A percentile compares a stretch with the other conserved stretches of the same genome.
Conservation (phyloP, 106 monocot species). For the Acanthochlamys bracteata region DNA sequence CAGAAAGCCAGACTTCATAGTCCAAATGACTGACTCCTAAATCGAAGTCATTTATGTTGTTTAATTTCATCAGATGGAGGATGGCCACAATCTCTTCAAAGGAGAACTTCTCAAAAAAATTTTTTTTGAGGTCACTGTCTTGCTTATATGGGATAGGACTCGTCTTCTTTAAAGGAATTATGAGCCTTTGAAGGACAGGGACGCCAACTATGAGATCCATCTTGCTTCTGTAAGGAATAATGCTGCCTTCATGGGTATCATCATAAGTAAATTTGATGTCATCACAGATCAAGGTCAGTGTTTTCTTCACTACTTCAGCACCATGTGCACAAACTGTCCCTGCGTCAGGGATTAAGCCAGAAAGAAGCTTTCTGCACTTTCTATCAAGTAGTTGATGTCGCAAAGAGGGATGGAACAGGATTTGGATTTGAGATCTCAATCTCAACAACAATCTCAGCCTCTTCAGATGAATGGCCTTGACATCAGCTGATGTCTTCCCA, state of each 20-base stretch:
- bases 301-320: conserved; percentile 42
- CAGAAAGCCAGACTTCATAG: conserved; percentile 19
- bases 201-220: conserved; percentile 61
- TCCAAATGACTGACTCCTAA: conserved; percentile 15
- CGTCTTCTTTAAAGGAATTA: conserved; percentile 56
- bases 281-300: conserved; percentile 30
- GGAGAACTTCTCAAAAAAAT: conserved; percentile 22
- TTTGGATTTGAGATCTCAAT: conserved; percentile 39
- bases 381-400: conserved; percentile 37
- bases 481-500: conserved; percentile 47
- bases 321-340: conserved; percentile 46
- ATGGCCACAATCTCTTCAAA: conserved; percentile 22
- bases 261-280: conserved; percentile 33
- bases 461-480: conserved; percentile 29
- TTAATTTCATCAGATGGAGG: conserved; percentile 31
- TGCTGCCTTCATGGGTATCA: conserved; percentile 54
- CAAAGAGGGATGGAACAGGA: conserved; percentile 38
- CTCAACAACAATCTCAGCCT: conserved; percentile 31
- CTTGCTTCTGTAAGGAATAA: conserved; percentile 51
- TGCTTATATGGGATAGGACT: conserved; percentile 23
- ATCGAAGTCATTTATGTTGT: conserved; percentile 31
- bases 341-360: conserved; percentile 44
- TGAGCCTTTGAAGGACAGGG: conserved; percentile 54
- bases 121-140: conserved; percentile 16
- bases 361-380: conserved; percentile 36